Evolutionary conservation across 2,329 filamentous ascomycete genomes (phyloP).

Genomic region (Fusarium hostae): DNA sequence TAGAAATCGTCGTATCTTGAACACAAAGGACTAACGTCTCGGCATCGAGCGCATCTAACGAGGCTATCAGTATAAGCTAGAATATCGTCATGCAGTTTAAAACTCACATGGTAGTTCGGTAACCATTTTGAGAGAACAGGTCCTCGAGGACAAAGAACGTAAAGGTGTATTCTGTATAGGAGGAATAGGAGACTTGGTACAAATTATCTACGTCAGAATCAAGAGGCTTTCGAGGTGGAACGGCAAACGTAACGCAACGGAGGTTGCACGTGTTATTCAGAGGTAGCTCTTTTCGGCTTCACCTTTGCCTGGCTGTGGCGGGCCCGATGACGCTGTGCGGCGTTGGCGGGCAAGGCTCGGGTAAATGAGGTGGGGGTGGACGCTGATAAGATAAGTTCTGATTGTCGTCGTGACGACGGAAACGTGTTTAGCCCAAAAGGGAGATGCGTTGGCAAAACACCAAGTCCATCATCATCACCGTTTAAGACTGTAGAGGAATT

Average conservation of each 20-base stretch:
- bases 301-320: constrained; percentile 36
- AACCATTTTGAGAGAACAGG: constrained; percentile 53
- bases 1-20: neutral
- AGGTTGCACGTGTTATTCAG: constrained; percentile 27
- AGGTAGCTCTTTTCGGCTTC: constrained; percentile 32
- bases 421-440: constrained; percentile 6
- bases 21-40: constrained; percentile 75
- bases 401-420: constrained; percentile 49
- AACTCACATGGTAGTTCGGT: constrained; percentile 61
- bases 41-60: constrained; percentile 91
- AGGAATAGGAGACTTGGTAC: neutral
- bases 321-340: constrained; percentile 42
- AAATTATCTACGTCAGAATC: neutral
- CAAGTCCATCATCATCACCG: constrained; percentile 5
- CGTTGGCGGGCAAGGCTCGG: constrained; percentile 38
- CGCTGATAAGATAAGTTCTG: neutral
- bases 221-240: neutral
- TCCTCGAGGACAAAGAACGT: neutral
- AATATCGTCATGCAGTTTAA: constrained; percentile 15
- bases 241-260: neutral
- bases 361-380: neutral
- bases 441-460: constrained; percentile 15
- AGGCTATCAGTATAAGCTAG: constrained; percentile 19
- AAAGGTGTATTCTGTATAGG: neutral
- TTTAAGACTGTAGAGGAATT: neutral